These are phyloP conservation scores for Epichloe festucae DNA, from an alignment of 2,329 filamentous ascomycete genomes.

Conservation along the genomic window DNA sequence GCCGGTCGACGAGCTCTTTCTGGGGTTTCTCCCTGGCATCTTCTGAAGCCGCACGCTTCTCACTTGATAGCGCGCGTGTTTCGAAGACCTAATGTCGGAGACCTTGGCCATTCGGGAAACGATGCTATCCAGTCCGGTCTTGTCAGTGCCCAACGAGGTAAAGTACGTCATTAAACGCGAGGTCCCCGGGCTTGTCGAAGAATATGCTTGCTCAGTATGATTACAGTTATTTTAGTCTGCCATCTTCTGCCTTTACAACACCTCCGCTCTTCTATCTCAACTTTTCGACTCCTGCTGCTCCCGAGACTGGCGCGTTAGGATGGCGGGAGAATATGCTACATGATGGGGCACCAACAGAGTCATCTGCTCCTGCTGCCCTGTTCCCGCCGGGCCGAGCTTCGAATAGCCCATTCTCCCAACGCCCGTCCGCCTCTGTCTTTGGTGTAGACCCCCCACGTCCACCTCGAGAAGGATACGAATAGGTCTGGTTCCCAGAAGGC, in stretches of 20 bases:
- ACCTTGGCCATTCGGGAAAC: conserved; percentile 1
- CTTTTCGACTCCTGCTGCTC: conserved; percentile 4
- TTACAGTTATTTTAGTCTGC: conserved; percentile 21
- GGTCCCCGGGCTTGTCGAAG: background rate
- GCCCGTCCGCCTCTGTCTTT: conserved; percentile 8
- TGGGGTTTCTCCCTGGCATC: background rate
- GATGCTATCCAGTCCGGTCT: conserved; percentile 1
- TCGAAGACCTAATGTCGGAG: conserved; percentile 10
- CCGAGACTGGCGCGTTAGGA: background rate
- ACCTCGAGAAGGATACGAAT: conserved; percentile 41
- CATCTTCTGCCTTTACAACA: conserved; percentile 8
- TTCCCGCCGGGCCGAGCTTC: background rate
- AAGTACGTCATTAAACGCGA: conserved; percentile 12
- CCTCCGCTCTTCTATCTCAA: conserved; percentile 10
- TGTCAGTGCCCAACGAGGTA: conserved; percentile 7
- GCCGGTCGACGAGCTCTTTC: background rate
- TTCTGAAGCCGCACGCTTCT: background rate
- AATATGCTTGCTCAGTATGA: background rate
- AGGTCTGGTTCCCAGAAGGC: conserved; percentile 50
- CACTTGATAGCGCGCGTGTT: background rate
- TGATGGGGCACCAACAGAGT: background rate
- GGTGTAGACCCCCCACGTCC: conserved; percentile 41
- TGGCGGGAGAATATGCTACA: conserved; percentile 5
- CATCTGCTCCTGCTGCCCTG: background rate
- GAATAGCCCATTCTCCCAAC: conserved; percentile 1